phyloP scores from a whole-genome alignment of 352 stramenopile genomes.

The Blastocystis sp. region DNA sequence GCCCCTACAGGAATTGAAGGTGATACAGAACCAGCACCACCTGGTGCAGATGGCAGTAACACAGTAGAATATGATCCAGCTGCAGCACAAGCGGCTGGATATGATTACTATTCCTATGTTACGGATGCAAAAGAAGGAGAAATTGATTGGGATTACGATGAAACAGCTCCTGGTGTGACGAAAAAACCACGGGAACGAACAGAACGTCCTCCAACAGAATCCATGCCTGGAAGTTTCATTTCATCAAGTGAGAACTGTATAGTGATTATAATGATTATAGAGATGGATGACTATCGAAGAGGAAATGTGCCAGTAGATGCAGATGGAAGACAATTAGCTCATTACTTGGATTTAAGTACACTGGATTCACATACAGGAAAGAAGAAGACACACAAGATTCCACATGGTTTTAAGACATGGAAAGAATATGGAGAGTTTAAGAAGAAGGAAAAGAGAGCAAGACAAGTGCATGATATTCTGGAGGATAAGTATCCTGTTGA shows the following conservation, averaged over 20 bases:
- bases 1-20: background rate
- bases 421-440: conserved; percentile 63
- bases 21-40: background rate
- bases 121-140: background rate
- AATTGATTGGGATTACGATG: background rate
- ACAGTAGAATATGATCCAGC: background rate
- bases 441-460: conserved; percentile 58
- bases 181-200: background rate
- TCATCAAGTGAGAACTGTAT: background rate
- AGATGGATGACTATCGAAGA: conserved; percentile 38
- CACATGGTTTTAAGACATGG: conserved; percentile 61
- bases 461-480: conserved; percentile 57
- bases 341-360: conserved; percentile 56
- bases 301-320: conserved; percentile 36
- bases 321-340: conserved; percentile 23
- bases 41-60: background rate
- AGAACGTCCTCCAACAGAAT: background rate
- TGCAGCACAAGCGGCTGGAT: background rate
- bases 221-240: background rate
- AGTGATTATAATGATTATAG: background rate
- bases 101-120: background rate
- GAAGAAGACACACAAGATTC: conserved; percentile 60
- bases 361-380: conserved; percentile 39
- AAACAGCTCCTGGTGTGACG: conserved; percentile 16
- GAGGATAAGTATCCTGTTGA: conserved; percentile 61